A percentile compares a stretch with the other conserved stretches of the same genome.
Evolutionary conservation across 2,329 filamentous ascomycete species (phyloP).

Genomic region (Aspergillus pseudotamarii): DNA sequence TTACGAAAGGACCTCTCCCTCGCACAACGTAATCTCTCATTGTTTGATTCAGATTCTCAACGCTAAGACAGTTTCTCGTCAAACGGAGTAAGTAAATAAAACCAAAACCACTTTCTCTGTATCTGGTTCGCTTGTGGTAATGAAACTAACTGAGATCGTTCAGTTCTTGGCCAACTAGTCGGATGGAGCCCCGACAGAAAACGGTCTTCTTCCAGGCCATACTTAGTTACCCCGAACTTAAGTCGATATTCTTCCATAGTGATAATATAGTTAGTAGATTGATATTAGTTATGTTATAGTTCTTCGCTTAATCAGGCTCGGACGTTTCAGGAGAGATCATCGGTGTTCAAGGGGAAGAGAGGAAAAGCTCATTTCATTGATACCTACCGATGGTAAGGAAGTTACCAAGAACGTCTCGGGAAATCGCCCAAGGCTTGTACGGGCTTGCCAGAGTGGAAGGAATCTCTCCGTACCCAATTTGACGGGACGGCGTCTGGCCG

Average conservation of each 20-base stretch:
- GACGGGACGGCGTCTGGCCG: conserved; percentile 19
- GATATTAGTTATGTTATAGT: neutral
- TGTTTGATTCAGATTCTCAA: neutral
- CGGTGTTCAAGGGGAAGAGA: neutral
- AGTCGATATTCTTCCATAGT: neutral
- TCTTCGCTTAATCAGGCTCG: neutral
- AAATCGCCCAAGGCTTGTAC: neutral
- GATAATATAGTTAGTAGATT: neutral
- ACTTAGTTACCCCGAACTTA: conserved; percentile 2
- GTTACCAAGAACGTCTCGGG: neutral
- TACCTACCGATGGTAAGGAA: neutral
- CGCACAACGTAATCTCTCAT: conserved; percentile 1
- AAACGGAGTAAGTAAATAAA: neutral
- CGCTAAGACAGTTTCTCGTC: neutral
- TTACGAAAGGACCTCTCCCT: neutral
- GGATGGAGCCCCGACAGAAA: conserved; percentile 26
- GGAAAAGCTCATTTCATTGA: neutral
- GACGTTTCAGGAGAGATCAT: neutral
- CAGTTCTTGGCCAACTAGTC: conserved; percentile 13
- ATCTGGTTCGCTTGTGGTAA: neutral
- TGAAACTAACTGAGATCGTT: conserved; percentile 7
- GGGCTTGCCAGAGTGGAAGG: conserved; percentile 5
- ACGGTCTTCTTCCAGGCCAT: conserved; percentile 13
- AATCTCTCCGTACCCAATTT: conserved; percentile 19
- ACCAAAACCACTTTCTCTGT: neutral